Base-by-base conservation (phyloP, 176 grass and related monocot species). In the Guadua angustifolia region DNA sequence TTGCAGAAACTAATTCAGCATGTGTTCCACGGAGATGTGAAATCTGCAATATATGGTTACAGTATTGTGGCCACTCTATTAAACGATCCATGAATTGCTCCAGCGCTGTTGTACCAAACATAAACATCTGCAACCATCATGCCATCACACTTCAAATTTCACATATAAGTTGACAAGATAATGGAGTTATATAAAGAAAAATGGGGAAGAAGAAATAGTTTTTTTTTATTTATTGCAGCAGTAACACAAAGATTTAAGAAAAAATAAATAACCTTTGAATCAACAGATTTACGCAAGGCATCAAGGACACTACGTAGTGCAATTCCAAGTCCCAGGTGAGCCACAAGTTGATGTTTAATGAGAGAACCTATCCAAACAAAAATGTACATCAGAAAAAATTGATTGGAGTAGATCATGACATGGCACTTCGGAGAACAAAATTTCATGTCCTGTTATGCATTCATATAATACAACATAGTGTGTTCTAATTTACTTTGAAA, bases 31-130 rank as follows among this genome's bases (percentile, higher is more conserved):
- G 92, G 77, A 98, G 88, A 98, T 98, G 95, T 80, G 95, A 93
- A 84, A 98, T 98, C 89, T 98, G 95, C 68, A 98, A 81, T 93
- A 98, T 93, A 75, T 95, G 95, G 76, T 98, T 98, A 83, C 95
- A 98, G 77, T 98, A 98, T 52, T 93, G 93, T 53, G 95, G 95
- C 92, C 89, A 95, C 76, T 95, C 92, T 73, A 95, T 90, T 72
- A 98, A 47, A 67, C 95, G 92, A 86, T 95, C 95, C 89, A 90
- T 93, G 78, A 98, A 98, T 60, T 98, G 91, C 75, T 95, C 95
- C 73, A 98, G 84, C 1, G 95, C 95, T 82, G 90, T 91, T 7
- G 87, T 95, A 24, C 95, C 95, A 38, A 98, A 98, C 82, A 95
- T 95, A 85, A 95, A 98, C 95, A 98, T 98, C 95, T 98, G 92